Percentiles rank a stretch among this genome's conserved stretches.
phyloP scores from a whole-genome alignment of 768 basidiomycete species.

The Lactifluus volemus region DNA sequence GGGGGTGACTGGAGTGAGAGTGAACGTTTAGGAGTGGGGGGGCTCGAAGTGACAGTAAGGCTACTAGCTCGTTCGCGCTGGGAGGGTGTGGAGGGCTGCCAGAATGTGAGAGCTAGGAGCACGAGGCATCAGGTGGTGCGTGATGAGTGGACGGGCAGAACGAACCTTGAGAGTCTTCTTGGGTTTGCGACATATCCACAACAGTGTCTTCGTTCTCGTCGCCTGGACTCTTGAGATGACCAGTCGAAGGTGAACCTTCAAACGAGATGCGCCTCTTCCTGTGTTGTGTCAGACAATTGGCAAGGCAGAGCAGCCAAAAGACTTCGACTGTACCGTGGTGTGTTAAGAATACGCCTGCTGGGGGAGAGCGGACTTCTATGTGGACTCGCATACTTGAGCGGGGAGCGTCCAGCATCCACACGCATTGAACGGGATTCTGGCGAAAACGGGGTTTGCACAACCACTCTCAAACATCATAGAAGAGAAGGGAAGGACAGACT shows the following conservation, averaged over 20 bases:
- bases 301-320: no score
- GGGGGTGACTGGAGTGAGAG: constrained; percentile 1
- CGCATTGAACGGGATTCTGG: not conserved
- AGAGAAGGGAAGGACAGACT: not conserved
- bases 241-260: not conserved
- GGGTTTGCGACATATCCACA: constrained; percentile 14
- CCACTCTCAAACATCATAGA: not conserved
- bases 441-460: not conserved
- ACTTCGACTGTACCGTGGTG: not conserved
- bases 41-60: not conserved
- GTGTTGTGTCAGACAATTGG: not conserved
- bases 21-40: not conserved
- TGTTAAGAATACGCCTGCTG: constrained; percentile 2
- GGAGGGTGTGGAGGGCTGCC: constrained; percentile 8
- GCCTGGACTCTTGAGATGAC: not conserved
- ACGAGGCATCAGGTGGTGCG: not conserved
- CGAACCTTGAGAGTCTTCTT: constrained; percentile 19
- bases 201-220: not conserved
- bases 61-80: not conserved
- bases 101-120: constrained; percentile 8
- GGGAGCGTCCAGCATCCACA: not conserved
- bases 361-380: not conserved
- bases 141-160: not conserved
- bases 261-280: constrained; percentile 1
- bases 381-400: not conserved